Evolutionary conservation across 108 stramenopile genomes (phyloP).

Genomic region (Mayamaea pseudoterrestris): DNA sequence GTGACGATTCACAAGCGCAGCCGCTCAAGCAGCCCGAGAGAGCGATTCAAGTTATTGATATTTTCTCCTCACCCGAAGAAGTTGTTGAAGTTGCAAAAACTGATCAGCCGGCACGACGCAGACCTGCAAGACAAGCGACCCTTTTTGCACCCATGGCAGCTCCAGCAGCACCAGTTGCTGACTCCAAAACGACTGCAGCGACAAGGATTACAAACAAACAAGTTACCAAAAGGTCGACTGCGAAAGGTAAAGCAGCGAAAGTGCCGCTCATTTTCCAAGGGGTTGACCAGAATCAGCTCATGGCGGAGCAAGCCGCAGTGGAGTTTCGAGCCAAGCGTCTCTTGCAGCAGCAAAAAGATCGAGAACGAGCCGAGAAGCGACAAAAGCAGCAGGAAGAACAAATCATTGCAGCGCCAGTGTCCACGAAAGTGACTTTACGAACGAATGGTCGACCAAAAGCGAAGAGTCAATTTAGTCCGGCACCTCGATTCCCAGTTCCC

Average conservation of each 20-base stretch:
- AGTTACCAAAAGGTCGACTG: not conserved
- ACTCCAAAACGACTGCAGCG: not conserved
- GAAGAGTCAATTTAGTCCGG: not conserved
- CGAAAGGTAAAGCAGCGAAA: not conserved
- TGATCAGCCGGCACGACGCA: too few relatives aligned
- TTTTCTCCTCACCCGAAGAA: not conserved
- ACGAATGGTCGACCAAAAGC: too few relatives aligned
- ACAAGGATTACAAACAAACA: too few relatives aligned
- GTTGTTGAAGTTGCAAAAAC: too few relatives aligned
- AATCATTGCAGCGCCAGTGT: too few relatives aligned
- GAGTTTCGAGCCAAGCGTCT: constrained; percentile 4
- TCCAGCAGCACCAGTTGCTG: not conserved
- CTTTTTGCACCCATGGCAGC: not conserved
- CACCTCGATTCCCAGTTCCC: constrained; percentile 2
- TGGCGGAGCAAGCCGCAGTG: constrained; percentile 7
- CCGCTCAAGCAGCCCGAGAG: too few relatives aligned
- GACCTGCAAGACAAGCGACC: too few relatives aligned
- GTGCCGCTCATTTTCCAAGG: not conserved
- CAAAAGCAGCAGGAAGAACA: too few relatives aligned
- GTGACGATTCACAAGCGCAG: too few relatives aligned
- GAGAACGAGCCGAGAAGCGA: too few relatives aligned
- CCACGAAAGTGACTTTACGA: too few relatives aligned
- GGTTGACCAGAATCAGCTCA: not conserved
- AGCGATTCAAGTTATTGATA: too few relatives aligned
- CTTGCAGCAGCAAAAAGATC: not conserved